phyloP scores from a whole-genome alignment of 164 flowering plant species.

The Tetracentron sinense region DNA sequence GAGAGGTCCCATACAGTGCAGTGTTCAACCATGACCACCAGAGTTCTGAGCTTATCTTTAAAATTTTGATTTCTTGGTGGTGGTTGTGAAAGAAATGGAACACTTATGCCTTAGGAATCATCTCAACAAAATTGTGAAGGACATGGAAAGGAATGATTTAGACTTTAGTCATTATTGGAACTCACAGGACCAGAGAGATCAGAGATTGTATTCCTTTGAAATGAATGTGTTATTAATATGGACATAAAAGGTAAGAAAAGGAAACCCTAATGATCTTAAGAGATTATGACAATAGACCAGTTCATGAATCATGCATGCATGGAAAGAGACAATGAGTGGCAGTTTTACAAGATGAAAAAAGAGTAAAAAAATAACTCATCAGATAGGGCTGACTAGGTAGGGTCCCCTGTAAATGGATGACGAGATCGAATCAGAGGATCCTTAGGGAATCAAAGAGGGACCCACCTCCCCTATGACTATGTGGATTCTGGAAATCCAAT shows the following conservation, averaged over 20 bases:
- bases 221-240: no score
- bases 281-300: no score
- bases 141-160: background rate
- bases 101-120: background rate
- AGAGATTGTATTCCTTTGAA: background rate
- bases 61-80: slow-evolving; percentile 6
- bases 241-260: no score
- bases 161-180: background rate
- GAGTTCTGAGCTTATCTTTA: no score
- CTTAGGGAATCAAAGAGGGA: slow-evolving; percentile 10
- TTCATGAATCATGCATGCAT: no score
- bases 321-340: no score
- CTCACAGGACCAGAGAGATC: background rate
- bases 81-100: background rate
- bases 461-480: slow-evolving; percentile 1
- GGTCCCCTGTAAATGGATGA: background rate
- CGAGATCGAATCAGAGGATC: slow-evolving; percentile 10
- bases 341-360: no score
- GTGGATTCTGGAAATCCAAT: slow-evolving; percentile 16
- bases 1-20: background rate
- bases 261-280: no score
- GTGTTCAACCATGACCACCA: slow-evolving; percentile 19
- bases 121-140: background rate
- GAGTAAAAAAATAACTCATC: no score
- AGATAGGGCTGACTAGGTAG: background rate